These are phyloP conservation scores for Poteriospumella lacustris DNA, from an alignment of 108 stramenopile genomes.

Conservation along the genomic window DNA sequence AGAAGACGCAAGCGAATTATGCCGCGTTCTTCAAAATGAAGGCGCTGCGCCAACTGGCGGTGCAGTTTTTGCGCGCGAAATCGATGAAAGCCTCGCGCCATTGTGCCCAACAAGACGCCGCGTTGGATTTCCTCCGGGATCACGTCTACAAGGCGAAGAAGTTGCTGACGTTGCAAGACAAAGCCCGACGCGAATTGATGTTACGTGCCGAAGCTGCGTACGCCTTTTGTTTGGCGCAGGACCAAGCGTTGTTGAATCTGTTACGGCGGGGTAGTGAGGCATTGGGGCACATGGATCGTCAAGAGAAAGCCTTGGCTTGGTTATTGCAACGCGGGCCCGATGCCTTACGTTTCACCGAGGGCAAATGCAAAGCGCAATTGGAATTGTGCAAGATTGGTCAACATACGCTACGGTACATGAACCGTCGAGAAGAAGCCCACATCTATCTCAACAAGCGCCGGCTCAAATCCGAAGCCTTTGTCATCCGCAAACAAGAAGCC, in stretches of 20 bases:
- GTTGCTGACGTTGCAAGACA: not conserved
- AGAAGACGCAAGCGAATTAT: not conserved
- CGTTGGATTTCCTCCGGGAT: not conserved
- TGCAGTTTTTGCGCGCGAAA: not conserved
- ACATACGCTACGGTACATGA: not conserved
- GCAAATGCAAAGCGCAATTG: not conserved
- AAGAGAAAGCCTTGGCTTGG: not conserved
- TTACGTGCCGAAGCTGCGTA: not conserved
- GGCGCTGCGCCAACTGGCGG: not conserved
- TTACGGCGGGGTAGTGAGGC: not conserved
- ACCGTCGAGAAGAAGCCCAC: not conserved
- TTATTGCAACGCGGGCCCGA: not conserved
- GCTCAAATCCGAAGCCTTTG: not conserved
- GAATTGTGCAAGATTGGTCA: not conserved
- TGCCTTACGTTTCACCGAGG: not conserved
- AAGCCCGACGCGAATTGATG: not conserved
- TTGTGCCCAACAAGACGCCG: not conserved
- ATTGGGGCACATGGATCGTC: not conserved
- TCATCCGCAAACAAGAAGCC: not conserved
- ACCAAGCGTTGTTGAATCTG: not conserved
- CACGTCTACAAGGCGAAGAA: not conserved
- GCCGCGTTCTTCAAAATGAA: conserved; percentile 1
- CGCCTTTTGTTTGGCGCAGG: not conserved
- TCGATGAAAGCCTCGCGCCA: not conserved
- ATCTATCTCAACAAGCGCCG: not conserved